Percentiles rank a stretch among this genome's conserved stretches.
phyloP scores from a whole-genome alignment of 2,329 filamentous ascomycete genomes.

The Pseudopithomyces chartarum region DNA sequence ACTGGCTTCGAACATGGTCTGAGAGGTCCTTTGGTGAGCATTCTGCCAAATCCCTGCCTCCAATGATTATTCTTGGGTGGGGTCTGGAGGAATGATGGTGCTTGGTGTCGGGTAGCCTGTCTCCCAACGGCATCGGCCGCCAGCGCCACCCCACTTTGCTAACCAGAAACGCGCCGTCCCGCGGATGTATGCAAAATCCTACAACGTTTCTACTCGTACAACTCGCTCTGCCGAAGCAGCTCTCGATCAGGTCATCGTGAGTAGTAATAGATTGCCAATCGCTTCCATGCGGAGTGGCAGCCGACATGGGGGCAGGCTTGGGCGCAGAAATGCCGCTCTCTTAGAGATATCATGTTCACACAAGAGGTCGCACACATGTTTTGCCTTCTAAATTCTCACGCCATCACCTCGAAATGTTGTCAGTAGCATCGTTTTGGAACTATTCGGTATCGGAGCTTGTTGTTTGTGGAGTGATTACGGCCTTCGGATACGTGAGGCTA shows the following conservation, averaged over 20 bases:
- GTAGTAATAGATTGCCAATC: background rate
- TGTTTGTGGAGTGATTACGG: background rate
- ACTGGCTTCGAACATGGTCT: conserved; percentile 8
- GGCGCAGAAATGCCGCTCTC: background rate
- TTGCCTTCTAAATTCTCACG: background rate
- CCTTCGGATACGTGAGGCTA: conserved; percentile 10
- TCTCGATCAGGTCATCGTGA: background rate
- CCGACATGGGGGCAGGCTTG: background rate
- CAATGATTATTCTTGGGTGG: background rate
- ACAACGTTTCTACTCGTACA: background rate
- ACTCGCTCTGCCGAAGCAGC: background rate
- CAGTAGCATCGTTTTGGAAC: background rate
- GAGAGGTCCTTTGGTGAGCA: conserved; percentile 12
- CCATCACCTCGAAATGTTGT: background rate
- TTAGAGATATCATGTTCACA: background rate
- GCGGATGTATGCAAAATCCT: background rate
- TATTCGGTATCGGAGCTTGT: background rate
- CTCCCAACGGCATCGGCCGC: background rate
- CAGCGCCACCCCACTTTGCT: background rate
- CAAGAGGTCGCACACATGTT: background rate
- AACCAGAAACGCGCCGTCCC: background rate
- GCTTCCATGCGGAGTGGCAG: background rate
- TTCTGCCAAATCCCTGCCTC: background rate
- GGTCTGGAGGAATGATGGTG: background rate
- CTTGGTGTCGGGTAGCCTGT: background rate